These are phyloP conservation scores for Ganoderma sp. DNA, from an alignment of 1,284 basidiomycete species.

Conservation along the genomic window DNA sequence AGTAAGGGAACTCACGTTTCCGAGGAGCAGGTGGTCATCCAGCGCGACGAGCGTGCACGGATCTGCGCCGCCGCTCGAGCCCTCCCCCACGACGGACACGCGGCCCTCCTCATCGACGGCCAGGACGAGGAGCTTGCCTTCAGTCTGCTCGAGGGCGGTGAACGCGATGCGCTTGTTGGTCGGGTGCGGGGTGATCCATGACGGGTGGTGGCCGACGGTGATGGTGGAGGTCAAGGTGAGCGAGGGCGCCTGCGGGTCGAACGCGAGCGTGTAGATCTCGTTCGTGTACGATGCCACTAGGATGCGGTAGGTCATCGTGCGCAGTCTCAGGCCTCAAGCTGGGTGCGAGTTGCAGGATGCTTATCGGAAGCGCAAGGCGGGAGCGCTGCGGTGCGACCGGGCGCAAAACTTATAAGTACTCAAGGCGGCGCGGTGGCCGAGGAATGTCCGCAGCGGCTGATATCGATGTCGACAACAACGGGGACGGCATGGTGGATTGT, in stretches of 20 bases:
- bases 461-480: slow-evolving; percentile 30
- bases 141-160: slow-evolving; percentile 59
- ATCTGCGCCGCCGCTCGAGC: slow-evolving; percentile 59
- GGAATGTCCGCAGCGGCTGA: slow-evolving; percentile 35
- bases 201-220: slow-evolving; percentile 66
- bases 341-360: neutral
- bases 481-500: neutral
- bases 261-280: slow-evolving; percentile 56
- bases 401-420: slow-evolving; percentile 29
- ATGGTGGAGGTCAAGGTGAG: slow-evolving; percentile 53
- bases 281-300: slow-evolving; percentile 70
- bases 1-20: slow-evolving; percentile 59
- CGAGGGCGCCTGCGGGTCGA: slow-evolving; percentile 45
- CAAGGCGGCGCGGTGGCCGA: slow-evolving; percentile 30
- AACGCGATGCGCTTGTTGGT: slow-evolving; percentile 58
- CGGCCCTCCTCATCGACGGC: slow-evolving; percentile 53
- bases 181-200: slow-evolving; percentile 70
- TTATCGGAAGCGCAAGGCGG: slow-evolving; percentile 29
- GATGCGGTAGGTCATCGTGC: slow-evolving; percentile 51
- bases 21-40: slow-evolving; percentile 60
- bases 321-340: neutral
- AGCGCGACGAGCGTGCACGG: slow-evolving; percentile 63
- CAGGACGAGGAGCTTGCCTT: slow-evolving; percentile 63
- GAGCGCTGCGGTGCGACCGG: slow-evolving; percentile 3
- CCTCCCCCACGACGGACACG: slow-evolving; percentile 51